Percentiles rank a stretch among this genome's conserved stretches.
phyloP scores from a whole-genome alignment of 768 basidiomycete species.

The Pisolithus marmoratus region DNA sequence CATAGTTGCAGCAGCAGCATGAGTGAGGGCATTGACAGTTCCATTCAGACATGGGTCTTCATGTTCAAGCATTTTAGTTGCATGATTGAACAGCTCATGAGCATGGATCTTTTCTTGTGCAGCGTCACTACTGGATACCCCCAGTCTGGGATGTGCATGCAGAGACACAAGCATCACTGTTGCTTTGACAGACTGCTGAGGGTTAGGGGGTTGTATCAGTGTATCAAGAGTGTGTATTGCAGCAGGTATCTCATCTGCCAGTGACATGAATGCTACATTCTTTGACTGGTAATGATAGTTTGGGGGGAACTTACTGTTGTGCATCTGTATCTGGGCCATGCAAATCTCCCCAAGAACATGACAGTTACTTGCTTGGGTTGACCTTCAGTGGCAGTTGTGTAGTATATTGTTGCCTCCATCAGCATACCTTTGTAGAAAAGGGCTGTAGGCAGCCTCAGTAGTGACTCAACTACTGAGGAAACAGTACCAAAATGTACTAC shows the following conservation, averaged over 20 bases:
- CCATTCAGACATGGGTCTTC: constrained; percentile 51
- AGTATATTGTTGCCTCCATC: constrained; percentile 66
- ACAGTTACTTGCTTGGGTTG: constrained; percentile 71
- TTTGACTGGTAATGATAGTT: not conserved
- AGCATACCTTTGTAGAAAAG: constrained; percentile 12
- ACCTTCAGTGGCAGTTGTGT: constrained; percentile 57
- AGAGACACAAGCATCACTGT: constrained; percentile 86
- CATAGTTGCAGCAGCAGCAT: constrained; percentile 47
- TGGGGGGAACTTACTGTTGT: constrained; percentile 48
- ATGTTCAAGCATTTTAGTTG: constrained; percentile 56
- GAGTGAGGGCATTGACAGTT: constrained; percentile 23
- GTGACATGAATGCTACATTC: not conserved
- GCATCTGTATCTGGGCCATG: constrained; percentile 81
- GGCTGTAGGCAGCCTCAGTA: too few relatives aligned
- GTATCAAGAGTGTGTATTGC: constrained; percentile 84
- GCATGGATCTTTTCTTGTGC: constrained; percentile 68
- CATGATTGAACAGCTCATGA: constrained; percentile 76
- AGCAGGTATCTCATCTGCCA: constrained; percentile 69
- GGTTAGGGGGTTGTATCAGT: constrained; percentile 59
- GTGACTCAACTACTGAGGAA: too few relatives aligned
- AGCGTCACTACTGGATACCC: constrained; percentile 68
- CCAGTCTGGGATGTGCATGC: constrained; percentile 75
- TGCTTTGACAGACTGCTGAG: constrained; percentile 72
- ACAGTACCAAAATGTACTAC: too few relatives aligned
- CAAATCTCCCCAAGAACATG: constrained; percentile 79